phyloP scores from a whole-genome alignment of 345 rosid genomes.

The Eucalyptus virginea region DNA sequence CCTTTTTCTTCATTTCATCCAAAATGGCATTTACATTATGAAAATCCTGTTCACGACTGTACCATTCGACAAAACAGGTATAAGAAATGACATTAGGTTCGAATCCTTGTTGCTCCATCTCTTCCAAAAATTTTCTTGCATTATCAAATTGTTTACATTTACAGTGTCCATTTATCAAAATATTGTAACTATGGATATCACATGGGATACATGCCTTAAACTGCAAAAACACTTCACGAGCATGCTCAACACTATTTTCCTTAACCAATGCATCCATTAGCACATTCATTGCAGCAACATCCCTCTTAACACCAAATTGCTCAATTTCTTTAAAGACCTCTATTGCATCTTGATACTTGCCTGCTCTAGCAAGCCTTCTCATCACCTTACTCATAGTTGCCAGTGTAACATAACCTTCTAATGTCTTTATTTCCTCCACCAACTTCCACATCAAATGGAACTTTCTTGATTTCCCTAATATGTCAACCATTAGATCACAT shows the following conservation, averaged over 20 bases:
- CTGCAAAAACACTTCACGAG: conserved; percentile 28
- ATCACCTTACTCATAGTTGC: conserved; percentile 53
- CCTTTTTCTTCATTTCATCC: conserved; percentile 55
- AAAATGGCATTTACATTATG: conserved; percentile 40
- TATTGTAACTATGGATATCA: conserved; percentile 27
- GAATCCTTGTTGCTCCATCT: conserved; percentile 41
- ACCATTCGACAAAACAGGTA: conserved; percentile 58
- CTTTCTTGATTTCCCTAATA: conserved; percentile 42
- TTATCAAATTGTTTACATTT: conserved; percentile 49
- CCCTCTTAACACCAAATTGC: conserved; percentile 34
- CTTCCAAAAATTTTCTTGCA: conserved; percentile 40
- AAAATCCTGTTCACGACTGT: conserved; percentile 60
- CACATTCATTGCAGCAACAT: conserved; percentile 32
- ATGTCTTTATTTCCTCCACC: conserved; percentile 38
- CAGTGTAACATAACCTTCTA: conserved; percentile 36
- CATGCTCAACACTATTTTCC: conserved; percentile 58
- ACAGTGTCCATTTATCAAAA: conserved; percentile 76
- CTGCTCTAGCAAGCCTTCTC: conserved; percentile 58
- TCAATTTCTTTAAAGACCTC: conserved; percentile 48
- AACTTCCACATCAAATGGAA: conserved; percentile 58
- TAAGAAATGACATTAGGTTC: conserved; percentile 48
- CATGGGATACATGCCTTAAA: conserved; percentile 23
- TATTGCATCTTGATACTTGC: conserved; percentile 41
- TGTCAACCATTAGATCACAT: conserved; percentile 56
- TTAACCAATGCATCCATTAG: conserved; percentile 80